Evolutionary conservation across 352 stramenopile genomes (phyloP), one percentile per base, ranked within the genome.

Genomic region (Aphanomyces cochlioides): DNA sequence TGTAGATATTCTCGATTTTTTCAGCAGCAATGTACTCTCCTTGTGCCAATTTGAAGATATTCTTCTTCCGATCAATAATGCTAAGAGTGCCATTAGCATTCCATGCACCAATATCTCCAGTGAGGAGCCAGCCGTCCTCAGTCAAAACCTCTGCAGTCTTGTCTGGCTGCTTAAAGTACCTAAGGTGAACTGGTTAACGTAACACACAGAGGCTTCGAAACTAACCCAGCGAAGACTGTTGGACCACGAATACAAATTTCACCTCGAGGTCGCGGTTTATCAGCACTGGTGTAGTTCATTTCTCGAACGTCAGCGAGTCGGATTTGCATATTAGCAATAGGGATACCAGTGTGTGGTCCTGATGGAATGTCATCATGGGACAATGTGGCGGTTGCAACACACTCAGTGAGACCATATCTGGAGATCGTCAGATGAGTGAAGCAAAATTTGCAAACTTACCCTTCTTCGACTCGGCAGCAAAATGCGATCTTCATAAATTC

Each of bases 401-500:
- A 98, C 78, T 99, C 97, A 0, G 90, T 99, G 74, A 98, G 84
- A n/a, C 97, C 97, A 70, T 70, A 70, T 21, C 65, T 66, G 1
- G 13, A 15, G 19, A 67, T 34, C 38, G 12, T 61, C 50, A 45
- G 19, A 19, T 36, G 1, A 58, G 50, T 8, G 13, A 13, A 37
- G 21, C 13, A 64, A 69, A 64, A 66, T n/a, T 43, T 66, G 8
- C 7, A 12, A 65, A 66, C 54, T 74, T 99, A 99, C 48, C 96
- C 96, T 75, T 98, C 93, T 1, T 97, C 76, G 5, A 99, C 90
- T 43, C 88, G 84, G 56, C 90, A 90, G 68, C 90, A 92, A 59
- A 99, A 89, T 40, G 98, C 82, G 65, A 97, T 95, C 69, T 98
- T 92, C 74, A 98, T 92, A 74, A 98, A 98, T n/a, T 90, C 90